Evolutionary conservation across 2,329 filamentous ascomycete genomes (phyloP), one percentile per base, ranked within the genome.

Genomic region (Pseudogymnoascus sp.): DNA sequence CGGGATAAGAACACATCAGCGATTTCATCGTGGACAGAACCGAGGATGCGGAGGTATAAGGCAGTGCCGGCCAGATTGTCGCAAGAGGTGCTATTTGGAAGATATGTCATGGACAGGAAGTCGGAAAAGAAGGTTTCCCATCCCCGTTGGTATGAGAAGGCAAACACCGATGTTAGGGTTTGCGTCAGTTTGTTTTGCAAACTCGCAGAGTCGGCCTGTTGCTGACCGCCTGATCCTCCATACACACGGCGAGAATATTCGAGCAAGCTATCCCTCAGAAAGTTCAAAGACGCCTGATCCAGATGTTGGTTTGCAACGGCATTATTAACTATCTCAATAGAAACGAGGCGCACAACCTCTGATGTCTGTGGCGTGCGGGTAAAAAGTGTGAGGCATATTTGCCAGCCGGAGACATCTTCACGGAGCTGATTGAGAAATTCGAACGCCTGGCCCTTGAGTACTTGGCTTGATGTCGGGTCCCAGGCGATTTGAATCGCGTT

Each of bases 171-270:
- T 8, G 95, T 99, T 70, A 99, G 79, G 11, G 93, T 96, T 78
- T 99, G 95, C 52, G 93, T 93, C 68, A 99, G 85, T 78, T 99
- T 99, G 79, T 97, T 99, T 77, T 97, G 93, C 45, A 99, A 88
- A 67, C 85, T 84, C 23, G 85, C 75, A 7, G 88, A 85, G 73
- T 99, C 95, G 66, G 87, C 77, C 61, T 80, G 76, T 63, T 81
- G 79, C 62, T 83, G 81, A 33, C 67, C 70, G 8, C 79, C 75
- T 35, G 79, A 79, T 40, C 81, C 79, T 61, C 86, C 83, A 74
- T 97, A 97, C 59, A 83, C 86, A 69, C 88, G 84, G 67, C 85
- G 85, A 65, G 95, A 83, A 75, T 97, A 97, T 69, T 85, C 83
- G 77, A 96, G 81, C 67, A 99, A 79, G 49, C 86, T 89, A 69